Evolutionary conservation across 2,329 filamentous ascomycete genomes (phyloP).

Genomic region (Paraconiothyrium sp.): DNA sequence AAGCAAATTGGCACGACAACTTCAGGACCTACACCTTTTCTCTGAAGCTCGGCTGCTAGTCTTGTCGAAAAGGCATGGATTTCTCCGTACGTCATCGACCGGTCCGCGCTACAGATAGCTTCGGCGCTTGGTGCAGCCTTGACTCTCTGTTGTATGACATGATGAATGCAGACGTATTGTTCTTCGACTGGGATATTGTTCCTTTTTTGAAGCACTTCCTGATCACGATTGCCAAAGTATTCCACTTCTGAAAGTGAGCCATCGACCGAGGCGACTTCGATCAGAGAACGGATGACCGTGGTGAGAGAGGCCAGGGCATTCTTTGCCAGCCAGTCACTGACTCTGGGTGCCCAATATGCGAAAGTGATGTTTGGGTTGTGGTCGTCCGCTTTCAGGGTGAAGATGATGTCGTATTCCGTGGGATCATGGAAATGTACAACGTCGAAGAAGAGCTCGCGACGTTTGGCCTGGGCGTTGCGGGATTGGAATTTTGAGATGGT

Average conservation of each 20-base stretch:
- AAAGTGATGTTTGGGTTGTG: constrained; percentile 7
- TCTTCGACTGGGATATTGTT: neutral
- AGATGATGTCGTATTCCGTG: constrained; percentile 7
- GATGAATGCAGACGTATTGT: constrained; percentile 5
- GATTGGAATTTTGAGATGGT: constrained; percentile 11
- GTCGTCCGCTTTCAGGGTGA: constrained; percentile 9
- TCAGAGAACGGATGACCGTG: constrained; percentile 3
- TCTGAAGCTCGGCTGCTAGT: constrained; percentile 7
- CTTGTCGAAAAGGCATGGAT: neutral
- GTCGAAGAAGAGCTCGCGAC: constrained; percentile 2
- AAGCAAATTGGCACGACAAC: constrained; percentile 16
- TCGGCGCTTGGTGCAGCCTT: neutral
- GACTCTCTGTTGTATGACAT: constrained; percentile 1
- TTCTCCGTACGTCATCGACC: constrained; percentile 7
- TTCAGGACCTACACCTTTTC: constrained; percentile 1
- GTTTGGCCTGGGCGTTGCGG: constrained; percentile 6
- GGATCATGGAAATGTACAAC: constrained; percentile 9
- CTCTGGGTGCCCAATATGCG: constrained; percentile 1
- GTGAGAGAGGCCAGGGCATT: neutral
- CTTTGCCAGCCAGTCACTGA: constrained; percentile 7
- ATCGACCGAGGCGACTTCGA: constrained; percentile 7
- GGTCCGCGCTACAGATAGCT: constrained; percentile 8
- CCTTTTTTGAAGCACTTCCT: neutral
- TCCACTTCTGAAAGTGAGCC: constrained; percentile 5
- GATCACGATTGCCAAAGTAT: constrained; percentile 1